Base-by-base conservation (phyloP, 164 flowering plant species). In the Cinnamomum micranthum region DNA sequence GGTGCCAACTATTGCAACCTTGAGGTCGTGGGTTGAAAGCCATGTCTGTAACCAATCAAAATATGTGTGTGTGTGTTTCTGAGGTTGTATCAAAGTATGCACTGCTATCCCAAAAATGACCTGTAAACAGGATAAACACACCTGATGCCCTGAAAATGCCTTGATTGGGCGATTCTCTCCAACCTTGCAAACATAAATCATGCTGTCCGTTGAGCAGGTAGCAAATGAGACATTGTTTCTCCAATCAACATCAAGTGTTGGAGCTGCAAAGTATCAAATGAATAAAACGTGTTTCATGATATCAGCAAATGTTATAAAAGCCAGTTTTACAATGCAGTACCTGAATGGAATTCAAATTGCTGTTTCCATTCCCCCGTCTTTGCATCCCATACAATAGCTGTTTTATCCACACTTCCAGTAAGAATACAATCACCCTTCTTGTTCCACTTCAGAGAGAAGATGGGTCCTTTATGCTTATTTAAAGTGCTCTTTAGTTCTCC, bases 211-310 rank as follows among this genome's bases (percentile, higher is more conserved):
- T 51, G 99, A 95, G 79, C 98, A 91, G 4, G 98, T 92, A 35
- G 99, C 99, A 83, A 95, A 95, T 23, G 96, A 87, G 71, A 71
- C 81, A 88, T 91, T 92, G 81, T 87, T 92, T 72, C 97, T 85
- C 99, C 99, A 95, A 76, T 95, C 99, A 81, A 95, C 99, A 87
- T 95, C 99, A 79, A 95, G 97, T 20, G 92, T 88, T 78, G 99
- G 98, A 75, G 96, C 99, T 95, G 78, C 74, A 75, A 65, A 74
- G 50, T 35, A 62, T 17, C 23, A 19, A 28, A 71, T 22, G 55
- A 63, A 74, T 50, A 9, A 60, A 52, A 13, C n/a, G 19, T 7
- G 22, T 22, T 27, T 55, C 14, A 33, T 64, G 23, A 35, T 24
- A 23, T 65, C 23, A 28, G 33, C 2, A 73, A 55, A 70, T 24